phyloP scores from a whole-genome alignment of 768 basidiomycete genomes.

The Auricularia cornea region DNA sequence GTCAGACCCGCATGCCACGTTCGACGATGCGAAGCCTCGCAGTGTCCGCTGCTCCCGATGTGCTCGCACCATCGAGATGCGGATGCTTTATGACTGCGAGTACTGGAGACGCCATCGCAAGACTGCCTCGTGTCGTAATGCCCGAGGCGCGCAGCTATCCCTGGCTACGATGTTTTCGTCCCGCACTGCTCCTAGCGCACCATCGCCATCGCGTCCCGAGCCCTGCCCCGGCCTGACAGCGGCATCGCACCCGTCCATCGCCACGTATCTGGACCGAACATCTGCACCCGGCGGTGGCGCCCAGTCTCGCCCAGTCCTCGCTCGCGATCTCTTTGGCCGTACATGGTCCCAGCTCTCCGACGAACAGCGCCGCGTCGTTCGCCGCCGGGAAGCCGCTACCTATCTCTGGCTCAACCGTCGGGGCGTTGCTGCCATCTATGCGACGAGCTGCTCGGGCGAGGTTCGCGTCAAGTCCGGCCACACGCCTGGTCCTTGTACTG shows the following conservation, averaged over 20 bases:
- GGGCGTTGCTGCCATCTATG: neutral
- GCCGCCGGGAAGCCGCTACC: neutral
- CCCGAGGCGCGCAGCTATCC: neutral
- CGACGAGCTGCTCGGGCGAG: neutral
- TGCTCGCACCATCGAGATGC: slow-evolving; percentile 12
- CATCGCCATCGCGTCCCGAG: neutral
- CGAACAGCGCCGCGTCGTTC: neutral
- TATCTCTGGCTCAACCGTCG: neutral
- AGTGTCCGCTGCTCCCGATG: slow-evolving; percentile 13
- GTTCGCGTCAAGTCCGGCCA: neutral
- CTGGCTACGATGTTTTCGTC: neutral
- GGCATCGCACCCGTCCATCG: slow-evolving; percentile 1
- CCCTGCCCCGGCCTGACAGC: slow-evolving; percentile 13
- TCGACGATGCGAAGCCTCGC: slow-evolving; percentile 8
- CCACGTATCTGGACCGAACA: slow-evolving; percentile 10
- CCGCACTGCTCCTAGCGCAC: neutral
- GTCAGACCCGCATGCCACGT: slow-evolving; percentile 10
- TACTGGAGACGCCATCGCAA: slow-evolving; percentile 12
- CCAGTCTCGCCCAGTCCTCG: slow-evolving; percentile 1
- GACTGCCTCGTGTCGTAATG: slow-evolving; percentile 4
- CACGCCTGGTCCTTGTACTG: neutral
- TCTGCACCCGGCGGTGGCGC: slow-evolving; percentile 12
- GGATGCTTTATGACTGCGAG: slow-evolving; percentile 10
- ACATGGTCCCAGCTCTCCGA: neutral
- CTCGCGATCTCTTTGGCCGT: neutral